phyloP scores from a whole-genome alignment of 352 stramenopile genomes.

The Thalassiosira mediterranea region DNA sequence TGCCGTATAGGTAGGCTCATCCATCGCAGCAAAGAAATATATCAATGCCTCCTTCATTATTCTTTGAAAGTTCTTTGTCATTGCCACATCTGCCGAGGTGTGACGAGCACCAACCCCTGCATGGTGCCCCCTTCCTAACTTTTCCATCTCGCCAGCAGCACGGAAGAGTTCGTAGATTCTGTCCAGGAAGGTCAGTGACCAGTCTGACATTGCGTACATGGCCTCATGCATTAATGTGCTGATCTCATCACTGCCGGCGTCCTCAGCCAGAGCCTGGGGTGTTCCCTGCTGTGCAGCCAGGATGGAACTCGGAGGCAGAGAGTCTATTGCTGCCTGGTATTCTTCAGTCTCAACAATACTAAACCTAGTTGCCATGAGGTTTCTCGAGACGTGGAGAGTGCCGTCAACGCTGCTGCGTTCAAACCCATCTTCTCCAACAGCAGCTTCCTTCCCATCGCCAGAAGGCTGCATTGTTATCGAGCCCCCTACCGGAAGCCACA shows the following conservation, averaged over 20 bases:
- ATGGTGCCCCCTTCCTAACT: constrained; percentile 66
- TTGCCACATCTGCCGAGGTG: constrained; percentile 71
- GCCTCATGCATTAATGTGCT: constrained; percentile 67
- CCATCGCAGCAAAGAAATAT: constrained; percentile 81
- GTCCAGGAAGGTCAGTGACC: constrained; percentile 79
- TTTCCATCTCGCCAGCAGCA: constrained; percentile 78
- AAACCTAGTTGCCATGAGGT: constrained; percentile 57
- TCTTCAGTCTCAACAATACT: constrained; percentile 38
- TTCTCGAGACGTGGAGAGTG: constrained; percentile 23
- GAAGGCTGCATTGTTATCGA: constrained; percentile 9
- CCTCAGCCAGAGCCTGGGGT: constrained; percentile 1
- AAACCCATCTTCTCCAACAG: constrained; percentile 12
- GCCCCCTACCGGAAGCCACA: constrained; percentile 80
- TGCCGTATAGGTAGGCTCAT: constrained; percentile 60
- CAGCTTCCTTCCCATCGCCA: constrained; percentile 14
- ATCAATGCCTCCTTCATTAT: constrained; percentile 78
- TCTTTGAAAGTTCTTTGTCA: constrained; percentile 75
- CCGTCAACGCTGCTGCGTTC: constrained; percentile 27
- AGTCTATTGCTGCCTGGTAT: constrained; percentile 62
- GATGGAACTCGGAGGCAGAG: constrained; percentile 66
- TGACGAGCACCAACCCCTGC: constrained; percentile 65
- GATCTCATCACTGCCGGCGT: constrained; percentile 27
- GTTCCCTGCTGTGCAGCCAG: constrained; percentile 42
- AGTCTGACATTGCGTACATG: constrained; percentile 72
- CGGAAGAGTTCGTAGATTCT: constrained; percentile 75